phyloP scores from a whole-genome alignment of 345 rosid genomes.

The Aegle marmelos region DNA sequence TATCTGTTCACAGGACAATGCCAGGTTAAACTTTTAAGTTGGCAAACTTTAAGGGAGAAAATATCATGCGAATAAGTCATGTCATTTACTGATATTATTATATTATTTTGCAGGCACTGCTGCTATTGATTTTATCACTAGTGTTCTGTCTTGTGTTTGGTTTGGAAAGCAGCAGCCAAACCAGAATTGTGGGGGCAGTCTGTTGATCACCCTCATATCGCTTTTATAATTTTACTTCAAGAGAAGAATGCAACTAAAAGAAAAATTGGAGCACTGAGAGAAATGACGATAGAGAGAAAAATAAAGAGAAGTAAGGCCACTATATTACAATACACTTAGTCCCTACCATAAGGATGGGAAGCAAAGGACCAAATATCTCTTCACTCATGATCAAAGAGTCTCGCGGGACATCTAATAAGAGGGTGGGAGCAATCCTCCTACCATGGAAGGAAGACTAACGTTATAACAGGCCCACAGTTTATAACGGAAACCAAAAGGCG shows the following conservation, averaged over 20 bases:
- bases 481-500: neutral
- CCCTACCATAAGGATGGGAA: conserved; percentile 72
- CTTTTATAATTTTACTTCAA: neutral
- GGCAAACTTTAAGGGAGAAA: neutral
- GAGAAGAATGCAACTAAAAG: neutral
- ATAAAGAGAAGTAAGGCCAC: neutral
- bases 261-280: neutral
- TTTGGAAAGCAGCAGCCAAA: neutral
- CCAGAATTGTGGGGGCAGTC: neutral
- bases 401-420: conserved; percentile 77
- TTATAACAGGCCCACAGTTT: neutral
- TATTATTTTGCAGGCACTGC: neutral
- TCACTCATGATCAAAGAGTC: conserved; percentile 82
- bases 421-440: conserved; percentile 84
- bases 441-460: conserved; percentile 10
- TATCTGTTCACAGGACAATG: neutral
- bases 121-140: neutral
- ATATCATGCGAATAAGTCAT: neutral
- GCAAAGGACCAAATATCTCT: conserved; percentile 96
- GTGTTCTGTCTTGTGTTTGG: neutral
- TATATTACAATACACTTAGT: neutral
- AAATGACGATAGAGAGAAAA: neutral
- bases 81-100: neutral
- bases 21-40: neutral
- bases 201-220: neutral